These are phyloP conservation scores for Coelastrella sp. DNA, from an alignment of 139 green algal genomes.

Conservation along the genomic window DNA sequence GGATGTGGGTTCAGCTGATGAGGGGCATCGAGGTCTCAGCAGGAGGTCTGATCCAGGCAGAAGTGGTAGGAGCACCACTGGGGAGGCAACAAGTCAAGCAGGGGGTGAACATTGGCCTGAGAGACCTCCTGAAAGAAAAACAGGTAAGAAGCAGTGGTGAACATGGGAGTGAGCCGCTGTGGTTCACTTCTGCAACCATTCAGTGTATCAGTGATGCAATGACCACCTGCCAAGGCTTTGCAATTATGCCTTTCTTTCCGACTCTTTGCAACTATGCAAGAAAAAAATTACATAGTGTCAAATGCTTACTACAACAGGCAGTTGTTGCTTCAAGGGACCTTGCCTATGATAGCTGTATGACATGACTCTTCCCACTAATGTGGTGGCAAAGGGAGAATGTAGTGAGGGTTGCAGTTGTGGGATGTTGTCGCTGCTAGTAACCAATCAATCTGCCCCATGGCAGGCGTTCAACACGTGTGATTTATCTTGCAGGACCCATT, in stretches of 20 bases:
- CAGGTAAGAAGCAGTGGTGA: not conserved
- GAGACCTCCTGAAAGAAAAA: slow-evolving; percentile 17
- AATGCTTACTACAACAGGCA: not conserved
- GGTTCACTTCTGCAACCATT: too few species aligned
- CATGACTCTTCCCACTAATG: too few species aligned
- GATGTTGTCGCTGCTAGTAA: not conserved
- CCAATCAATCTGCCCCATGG: not conserved
- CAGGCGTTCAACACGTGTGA: not conserved
- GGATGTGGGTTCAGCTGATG: not conserved
- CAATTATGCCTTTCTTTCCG: too few species aligned
- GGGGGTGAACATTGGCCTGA: slow-evolving; percentile 11
- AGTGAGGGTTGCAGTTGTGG: not conserved
- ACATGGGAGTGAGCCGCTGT: too few species aligned
- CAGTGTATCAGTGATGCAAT: too few species aligned
- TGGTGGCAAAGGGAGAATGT: not conserved
- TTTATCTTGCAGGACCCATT: not conserved
- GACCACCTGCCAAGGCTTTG: too few species aligned
- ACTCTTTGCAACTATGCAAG: too few species aligned
- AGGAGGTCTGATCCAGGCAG: not conserved
- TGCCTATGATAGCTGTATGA: too few species aligned
- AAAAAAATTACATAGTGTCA: too few species aligned
- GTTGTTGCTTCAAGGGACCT: not conserved
- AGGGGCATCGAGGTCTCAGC: not conserved
- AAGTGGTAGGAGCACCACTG: too few species aligned
- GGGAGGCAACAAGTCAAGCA: slow-evolving; percentile 12